Conservation (phyloP, 352 stramenopile species). For the Albugo laibachii region DNA sequence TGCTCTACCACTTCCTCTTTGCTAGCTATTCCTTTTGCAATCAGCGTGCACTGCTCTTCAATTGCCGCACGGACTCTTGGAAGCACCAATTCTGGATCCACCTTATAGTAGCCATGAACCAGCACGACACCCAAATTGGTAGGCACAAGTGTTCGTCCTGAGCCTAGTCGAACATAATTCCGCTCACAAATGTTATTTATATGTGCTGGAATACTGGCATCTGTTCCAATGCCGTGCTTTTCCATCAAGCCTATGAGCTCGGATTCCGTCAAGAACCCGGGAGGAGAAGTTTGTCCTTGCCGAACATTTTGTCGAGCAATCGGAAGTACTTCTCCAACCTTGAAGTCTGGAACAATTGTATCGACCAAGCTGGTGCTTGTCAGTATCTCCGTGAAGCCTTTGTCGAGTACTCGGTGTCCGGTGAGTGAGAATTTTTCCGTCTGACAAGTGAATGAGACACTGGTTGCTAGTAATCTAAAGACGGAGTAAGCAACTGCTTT, state of each 20-base stretch:
- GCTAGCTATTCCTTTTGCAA: constrained; percentile 39
- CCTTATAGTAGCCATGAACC: constrained; percentile 45
- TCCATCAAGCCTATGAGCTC: constrained; percentile 76
- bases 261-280: constrained; percentile 49
- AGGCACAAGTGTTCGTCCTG: constrained; percentile 32
- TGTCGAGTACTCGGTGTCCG: constrained; percentile 30
- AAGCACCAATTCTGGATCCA: constrained; percentile 54
- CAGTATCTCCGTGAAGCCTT: constrained; percentile 15
- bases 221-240: constrained; percentile 60
- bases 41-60: constrained; percentile 62
- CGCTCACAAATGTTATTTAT: constrained; percentile 75
- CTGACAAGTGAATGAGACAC: constrained; percentile 28
- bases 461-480: constrained; percentile 11
- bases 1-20: constrained; percentile 18
- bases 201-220: constrained; percentile 55
- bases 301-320: constrained; percentile 39
- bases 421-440: constrained; percentile 40
- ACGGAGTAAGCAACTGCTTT: neutral
- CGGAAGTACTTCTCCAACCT: constrained; percentile 30
- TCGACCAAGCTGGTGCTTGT: constrained; percentile 6
- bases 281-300: constrained; percentile 35
- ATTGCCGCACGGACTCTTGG: constrained; percentile 55
- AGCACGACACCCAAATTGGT: constrained; percentile 57
- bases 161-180: constrained; percentile 44
- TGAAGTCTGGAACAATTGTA: constrained; percentile 23